phyloP scores from a whole-genome alignment of 2,329 filamentous ascomycete genomes.

The Stachybotrys elegans region DNA sequence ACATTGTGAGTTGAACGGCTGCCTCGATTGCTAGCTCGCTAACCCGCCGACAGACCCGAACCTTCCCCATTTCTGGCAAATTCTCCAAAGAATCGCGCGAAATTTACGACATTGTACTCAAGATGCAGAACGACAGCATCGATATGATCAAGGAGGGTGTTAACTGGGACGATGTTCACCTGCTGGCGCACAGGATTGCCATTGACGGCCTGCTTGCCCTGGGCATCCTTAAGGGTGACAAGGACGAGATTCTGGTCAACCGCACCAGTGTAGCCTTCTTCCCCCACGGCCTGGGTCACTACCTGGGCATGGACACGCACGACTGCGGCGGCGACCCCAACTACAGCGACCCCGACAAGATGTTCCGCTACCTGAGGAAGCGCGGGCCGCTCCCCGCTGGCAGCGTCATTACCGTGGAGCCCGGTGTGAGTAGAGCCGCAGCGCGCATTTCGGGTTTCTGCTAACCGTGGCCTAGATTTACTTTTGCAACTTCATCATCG shows the following conservation, averaged over 20 bases:
- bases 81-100: slow-evolving; percentile 65
- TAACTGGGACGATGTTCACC: slow-evolving; percentile 76
- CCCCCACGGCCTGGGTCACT: slow-evolving; percentile 86
- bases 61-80: slow-evolving; percentile 73
- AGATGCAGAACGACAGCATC: slow-evolving; percentile 81
- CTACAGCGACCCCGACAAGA: slow-evolving; percentile 70
- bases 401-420: slow-evolving; percentile 90
- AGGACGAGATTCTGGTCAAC: slow-evolving; percentile 68
- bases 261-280: slow-evolving; percentile 88
- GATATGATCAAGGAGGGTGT: slow-evolving; percentile 67
- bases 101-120: slow-evolving; percentile 78
- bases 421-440: slow-evolving; percentile 56
- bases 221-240: slow-evolving; percentile 65
- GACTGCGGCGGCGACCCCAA: slow-evolving; percentile 77
- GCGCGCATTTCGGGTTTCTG: background rate
- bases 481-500: slow-evolving; percentile 86
- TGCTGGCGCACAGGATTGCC: slow-evolving; percentile 73
- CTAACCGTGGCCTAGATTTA: slow-evolving; percentile 57
- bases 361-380: slow-evolving; percentile 85
- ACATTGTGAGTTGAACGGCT: slow-evolving; percentile 43
- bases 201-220: slow-evolving; percentile 73
- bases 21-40: slow-evolving; percentile 1
- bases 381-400: slow-evolving; percentile 69
- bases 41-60: slow-evolving; percentile 58
- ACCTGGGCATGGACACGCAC: slow-evolving; percentile 89